Percentiles rank a stretch among this genome's conserved stretches.
Conservation (phyloP, 1,284 basidiomycete genomes). For the Ceratobasidium theobromae region DNA sequence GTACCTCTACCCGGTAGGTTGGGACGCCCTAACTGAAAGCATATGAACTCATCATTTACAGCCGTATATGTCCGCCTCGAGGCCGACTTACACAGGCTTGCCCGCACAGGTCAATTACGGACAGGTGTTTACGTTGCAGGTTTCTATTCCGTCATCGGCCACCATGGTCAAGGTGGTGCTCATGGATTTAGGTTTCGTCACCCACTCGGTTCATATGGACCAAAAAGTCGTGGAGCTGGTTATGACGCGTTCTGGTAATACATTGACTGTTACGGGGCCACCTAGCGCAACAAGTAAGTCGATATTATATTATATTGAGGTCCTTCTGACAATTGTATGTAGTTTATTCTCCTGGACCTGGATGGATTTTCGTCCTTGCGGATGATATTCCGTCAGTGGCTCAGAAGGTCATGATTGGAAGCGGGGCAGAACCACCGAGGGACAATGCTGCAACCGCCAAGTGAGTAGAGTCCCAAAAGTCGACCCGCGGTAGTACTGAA, state of each 20-base stretch:
- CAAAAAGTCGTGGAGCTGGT: constrained; percentile 69
- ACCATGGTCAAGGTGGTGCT: constrained; percentile 54
- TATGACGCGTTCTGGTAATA: constrained; percentile 45
- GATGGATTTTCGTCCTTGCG: constrained; percentile 75
- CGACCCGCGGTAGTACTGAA: background rate
- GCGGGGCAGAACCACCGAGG: constrained; percentile 48
- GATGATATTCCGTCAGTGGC: constrained; percentile 83
- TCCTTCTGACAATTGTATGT: background rate
- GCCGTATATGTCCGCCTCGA: constrained; percentile 9
- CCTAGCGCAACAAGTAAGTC: constrained; percentile 42
- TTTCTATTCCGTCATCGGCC: constrained; percentile 1
- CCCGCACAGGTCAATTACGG: constrained; percentile 55
- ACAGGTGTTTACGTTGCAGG: constrained; percentile 40
- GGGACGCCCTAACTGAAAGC: background rate
- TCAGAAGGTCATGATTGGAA: constrained; percentile 72
- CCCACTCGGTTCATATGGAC: constrained; percentile 75
- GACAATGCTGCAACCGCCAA: constrained; percentile 36
- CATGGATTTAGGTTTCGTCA: constrained; percentile 77
- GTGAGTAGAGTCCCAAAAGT: background rate
- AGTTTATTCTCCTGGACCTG: constrained; percentile 70
- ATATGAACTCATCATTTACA: constrained; percentile 32
- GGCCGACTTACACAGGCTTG: constrained; percentile 53
- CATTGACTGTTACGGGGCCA: constrained; percentile 57
- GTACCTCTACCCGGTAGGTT: constrained; percentile 56
- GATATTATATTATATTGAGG: background rate